Evolutionary conservation across 768 basidiomycete species (phyloP), one percentile per base, ranked within the genome.

Genomic region (Suillus cothurnatus): DNA sequence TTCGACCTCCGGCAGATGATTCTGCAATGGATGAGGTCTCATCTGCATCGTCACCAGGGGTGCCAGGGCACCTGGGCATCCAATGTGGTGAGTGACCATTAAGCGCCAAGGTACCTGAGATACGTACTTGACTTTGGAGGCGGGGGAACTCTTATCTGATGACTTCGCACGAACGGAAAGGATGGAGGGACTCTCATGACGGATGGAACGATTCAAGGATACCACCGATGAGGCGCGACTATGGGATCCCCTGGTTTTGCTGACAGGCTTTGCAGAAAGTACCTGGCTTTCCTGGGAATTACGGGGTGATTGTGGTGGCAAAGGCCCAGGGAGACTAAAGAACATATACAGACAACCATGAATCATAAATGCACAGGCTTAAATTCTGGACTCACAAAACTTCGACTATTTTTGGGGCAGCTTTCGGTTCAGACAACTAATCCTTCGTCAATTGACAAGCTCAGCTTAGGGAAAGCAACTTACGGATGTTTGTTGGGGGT

Each of bases 11-110:
- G 64, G 79, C 76, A 6, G 79, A 77, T 4, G 87, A 88, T 66
- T 86, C 88, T 4, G 86, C 81, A 34, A 87, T 75, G 6, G 87
- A 88, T 7, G 77, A 79, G 45, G 74, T 77, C 66, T 88, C 87
- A 39, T 69, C 65, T 65, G 12, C 71, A 52, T 81, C 81, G 34
- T 71, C 74, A 7, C 71, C 73, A 2, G 66, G 66, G 32, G 52
- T 60, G 28, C 55, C 50, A 23, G 66, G 55, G 12, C 28, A 63
- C 14, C 66, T 64, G 61, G 36, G 14, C 23, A 62, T 15, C 26
- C 26, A 59, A 23, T 5, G 23, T 14, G 38, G 38, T 59, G 17
- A 59, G 38, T 59, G 19, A 39, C 23, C 15, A 36, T 28, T 63
- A 61, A 39, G 8, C 34, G 31, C 17, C 38, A 26, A 36, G 31